These are phyloP conservation scores for Vitis cinerea DNA, from an alignment of 164 flowering plant species.

Conservation along the genomic window DNA sequence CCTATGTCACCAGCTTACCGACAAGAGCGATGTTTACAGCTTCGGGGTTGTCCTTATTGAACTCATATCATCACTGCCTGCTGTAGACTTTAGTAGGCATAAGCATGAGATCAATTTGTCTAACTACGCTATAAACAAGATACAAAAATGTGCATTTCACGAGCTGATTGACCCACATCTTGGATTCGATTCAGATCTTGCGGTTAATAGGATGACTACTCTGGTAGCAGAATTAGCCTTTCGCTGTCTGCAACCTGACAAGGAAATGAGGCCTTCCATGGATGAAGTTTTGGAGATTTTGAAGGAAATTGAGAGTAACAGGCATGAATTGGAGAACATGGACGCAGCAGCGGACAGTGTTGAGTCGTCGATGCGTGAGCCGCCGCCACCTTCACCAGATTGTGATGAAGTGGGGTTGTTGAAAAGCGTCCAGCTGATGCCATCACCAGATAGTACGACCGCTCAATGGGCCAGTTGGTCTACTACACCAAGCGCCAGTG, in stretches of 20 bases:
- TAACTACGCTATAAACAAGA: conserved; percentile 45
- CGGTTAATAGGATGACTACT: conserved; percentile 27
- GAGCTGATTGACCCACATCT: conserved; percentile 51
- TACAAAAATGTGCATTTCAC: conserved; percentile 29
- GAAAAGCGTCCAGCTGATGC: conserved; percentile 16
- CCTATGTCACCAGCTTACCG: conserved; percentile 55
- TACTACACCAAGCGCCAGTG: conserved; percentile 33
- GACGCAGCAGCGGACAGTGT: neutral
- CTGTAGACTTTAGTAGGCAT: conserved; percentile 48
- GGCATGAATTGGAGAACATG: neutral
- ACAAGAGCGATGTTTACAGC: conserved; percentile 67
- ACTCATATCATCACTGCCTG: conserved; percentile 59
- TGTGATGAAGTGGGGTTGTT: conserved; percentile 24
- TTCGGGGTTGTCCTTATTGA: conserved; percentile 64
- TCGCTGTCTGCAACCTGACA: conserved; percentile 49
- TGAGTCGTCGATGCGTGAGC: neutral
- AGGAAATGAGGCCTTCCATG: conserved; percentile 58
- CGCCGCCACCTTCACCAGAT: conserved; percentile 22
- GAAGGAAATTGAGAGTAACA: conserved; percentile 18
- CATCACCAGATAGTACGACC: conserved; percentile 40
- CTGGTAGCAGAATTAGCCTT: conserved; percentile 56
- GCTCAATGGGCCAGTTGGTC: conserved; percentile 35
- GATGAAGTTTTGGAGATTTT: conserved; percentile 37
- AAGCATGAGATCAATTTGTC: conserved; percentile 51
- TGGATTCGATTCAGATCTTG: conserved; percentile 35